These are phyloP conservation scores for Phytophthora lateralis DNA, from an alignment of 352 stramenopile genomes.

Conservation along the genomic window DNA sequence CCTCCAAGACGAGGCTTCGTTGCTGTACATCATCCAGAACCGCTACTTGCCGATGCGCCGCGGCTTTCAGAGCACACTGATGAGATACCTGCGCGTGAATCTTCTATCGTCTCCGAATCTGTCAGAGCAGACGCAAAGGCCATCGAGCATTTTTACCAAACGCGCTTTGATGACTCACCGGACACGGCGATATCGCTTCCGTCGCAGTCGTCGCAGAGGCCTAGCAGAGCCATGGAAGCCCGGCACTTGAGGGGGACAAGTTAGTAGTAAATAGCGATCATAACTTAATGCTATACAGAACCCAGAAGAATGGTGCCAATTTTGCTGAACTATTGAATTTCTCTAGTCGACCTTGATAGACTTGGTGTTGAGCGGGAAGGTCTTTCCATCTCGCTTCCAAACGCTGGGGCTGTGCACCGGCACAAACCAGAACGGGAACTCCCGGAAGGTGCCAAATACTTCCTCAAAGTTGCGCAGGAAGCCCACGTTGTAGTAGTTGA, in stretches of 20 bases:
- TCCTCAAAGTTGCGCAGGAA: slow-evolving; percentile 77
- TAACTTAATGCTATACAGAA: slow-evolving; percentile 4
- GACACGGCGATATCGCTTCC: slow-evolving; percentile 2
- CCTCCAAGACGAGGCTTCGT: slow-evolving; percentile 10
- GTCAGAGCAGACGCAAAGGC: slow-evolving; percentile 22
- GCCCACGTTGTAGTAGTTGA: slow-evolving; percentile 84
- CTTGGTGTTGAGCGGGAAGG: slow-evolving; percentile 64
- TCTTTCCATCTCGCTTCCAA: slow-evolving; percentile 42
- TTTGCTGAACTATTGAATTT: slow-evolving; percentile 21
- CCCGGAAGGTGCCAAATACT: slow-evolving; percentile 68
- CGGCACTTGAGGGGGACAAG: background rate
- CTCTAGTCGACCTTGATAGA: slow-evolving; percentile 57
- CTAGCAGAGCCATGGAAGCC: slow-evolving; percentile 10
- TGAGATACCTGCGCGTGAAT: slow-evolving; percentile 4
- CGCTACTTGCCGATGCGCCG: slow-evolving; percentile 1
- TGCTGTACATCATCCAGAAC: slow-evolving; percentile 8
- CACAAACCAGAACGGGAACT: slow-evolving; percentile 77
- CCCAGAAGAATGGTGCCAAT: background rate
- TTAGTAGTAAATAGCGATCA: background rate
- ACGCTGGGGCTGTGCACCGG: slow-evolving; percentile 66
- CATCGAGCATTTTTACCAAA: slow-evolving; percentile 65
- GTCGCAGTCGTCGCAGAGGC: slow-evolving; percentile 7
- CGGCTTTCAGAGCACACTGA: background rate
- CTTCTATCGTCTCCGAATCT: background rate
- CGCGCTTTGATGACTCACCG: slow-evolving; percentile 57